These are phyloP conservation scores for Pholiota microspora DNA, from an alignment of 768 basidiomycete genomes.

Conservation along the genomic window DNA sequence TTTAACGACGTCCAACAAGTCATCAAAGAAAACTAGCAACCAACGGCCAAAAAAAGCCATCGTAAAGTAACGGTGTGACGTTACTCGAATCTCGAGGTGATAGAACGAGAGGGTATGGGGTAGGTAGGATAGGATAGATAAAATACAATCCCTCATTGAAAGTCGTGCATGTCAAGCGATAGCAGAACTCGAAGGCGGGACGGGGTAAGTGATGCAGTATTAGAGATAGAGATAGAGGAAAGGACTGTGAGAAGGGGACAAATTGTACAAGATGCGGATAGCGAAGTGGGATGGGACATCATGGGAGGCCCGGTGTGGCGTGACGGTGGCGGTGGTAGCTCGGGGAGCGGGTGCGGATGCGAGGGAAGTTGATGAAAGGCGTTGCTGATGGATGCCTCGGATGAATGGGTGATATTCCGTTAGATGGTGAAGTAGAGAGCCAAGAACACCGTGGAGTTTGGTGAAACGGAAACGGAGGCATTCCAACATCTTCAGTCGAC, in stretches of 20 bases:
- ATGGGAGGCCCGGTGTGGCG: no score
- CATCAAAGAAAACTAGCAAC: neutral
- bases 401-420: no score
- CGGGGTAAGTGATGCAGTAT: neutral
- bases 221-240: neutral
- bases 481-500: neutral
- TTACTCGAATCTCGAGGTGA: neutral
- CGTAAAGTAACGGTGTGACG: neutral
- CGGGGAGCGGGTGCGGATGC: neutral
- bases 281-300: neutral
- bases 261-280: neutral
- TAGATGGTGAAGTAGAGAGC: neutral
- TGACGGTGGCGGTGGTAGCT: neutral
- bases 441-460: neutral
- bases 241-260: neutral
- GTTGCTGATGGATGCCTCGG: neutral
- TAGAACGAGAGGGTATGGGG: neutral
- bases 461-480: neutral
- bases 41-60: neutral
- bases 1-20: neutral
- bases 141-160: slow-evolving; percentile 5
- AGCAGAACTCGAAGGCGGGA: neutral
- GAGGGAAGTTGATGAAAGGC: neutral
- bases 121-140: slow-evolving; percentile 2
- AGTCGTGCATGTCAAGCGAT: neutral